Percentiles rank a stretch among this genome's conserved stretches.
Conservation (phyloP, 257 asterid species). For the Fraxinus pennsylvanica region DNA sequence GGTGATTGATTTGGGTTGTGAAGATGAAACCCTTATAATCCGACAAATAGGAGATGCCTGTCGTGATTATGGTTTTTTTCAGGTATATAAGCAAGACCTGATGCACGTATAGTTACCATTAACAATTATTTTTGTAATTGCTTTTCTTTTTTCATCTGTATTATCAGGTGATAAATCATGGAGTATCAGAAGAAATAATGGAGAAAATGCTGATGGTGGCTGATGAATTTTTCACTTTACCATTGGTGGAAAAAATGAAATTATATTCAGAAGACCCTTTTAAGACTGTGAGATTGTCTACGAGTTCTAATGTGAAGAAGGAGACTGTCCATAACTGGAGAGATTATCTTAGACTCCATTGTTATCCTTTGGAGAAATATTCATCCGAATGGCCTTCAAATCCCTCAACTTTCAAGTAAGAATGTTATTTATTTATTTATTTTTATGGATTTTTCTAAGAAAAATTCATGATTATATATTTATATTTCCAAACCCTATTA, state of each 20-base stretch:
- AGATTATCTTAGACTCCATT: conserved; percentile 89
- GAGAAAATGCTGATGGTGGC: conserved; percentile 59
- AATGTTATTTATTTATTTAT: neutral
- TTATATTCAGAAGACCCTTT: conserved; percentile 77
- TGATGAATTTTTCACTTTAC: conserved; percentile 56
- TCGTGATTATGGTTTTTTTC: conserved; percentile 63
- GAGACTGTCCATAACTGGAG: conserved; percentile 93
- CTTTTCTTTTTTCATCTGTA: neutral
- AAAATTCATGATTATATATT: too few relatives aligned
- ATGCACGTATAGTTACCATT: too few relatives aligned
- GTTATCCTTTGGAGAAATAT: conserved; percentile 72
- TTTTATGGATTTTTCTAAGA: neutral
- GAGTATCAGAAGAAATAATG: conserved; percentile 47
- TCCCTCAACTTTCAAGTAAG: conserved; percentile 80
- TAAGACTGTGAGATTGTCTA: conserved; percentile 70
- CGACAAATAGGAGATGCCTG: conserved; percentile 67
- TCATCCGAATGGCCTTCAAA: conserved; percentile 77
- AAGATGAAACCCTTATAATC: conserved; percentile 35
- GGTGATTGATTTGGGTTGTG: conserved; percentile 53
- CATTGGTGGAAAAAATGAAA: conserved; percentile 77
- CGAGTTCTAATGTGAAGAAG: conserved; percentile 68
- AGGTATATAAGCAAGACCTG: conserved; percentile 38
- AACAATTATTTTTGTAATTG: too few relatives aligned
- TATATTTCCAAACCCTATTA: too few relatives aligned
- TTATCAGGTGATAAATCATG: conserved; percentile 72